These are phyloP conservation scores for Aspergillus oerlinghausenensis DNA, from an alignment of 2,329 filamentous ascomycete genomes.

Conservation along the genomic window DNA sequence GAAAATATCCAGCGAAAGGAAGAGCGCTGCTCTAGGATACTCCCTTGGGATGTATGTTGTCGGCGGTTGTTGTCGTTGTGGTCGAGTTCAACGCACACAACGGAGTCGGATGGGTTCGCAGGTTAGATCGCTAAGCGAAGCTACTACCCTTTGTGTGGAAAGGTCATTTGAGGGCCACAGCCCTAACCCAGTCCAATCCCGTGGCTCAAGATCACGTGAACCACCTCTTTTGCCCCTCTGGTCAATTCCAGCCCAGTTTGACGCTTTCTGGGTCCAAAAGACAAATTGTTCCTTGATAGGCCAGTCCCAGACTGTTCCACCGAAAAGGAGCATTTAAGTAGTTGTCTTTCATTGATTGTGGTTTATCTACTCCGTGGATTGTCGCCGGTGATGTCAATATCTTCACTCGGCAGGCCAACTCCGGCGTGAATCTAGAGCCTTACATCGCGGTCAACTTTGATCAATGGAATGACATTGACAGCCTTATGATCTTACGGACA, in stretches of 20 bases:
- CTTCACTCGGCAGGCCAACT: not conserved
- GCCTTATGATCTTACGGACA: not conserved
- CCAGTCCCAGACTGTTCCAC: not conserved
- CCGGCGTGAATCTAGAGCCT: not conserved
- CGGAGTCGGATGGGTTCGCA: constrained; percentile 38
- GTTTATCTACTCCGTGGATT: not conserved
- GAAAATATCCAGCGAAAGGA: constrained; percentile 38
- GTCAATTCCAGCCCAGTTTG: not conserved
- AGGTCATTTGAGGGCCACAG: constrained; percentile 31
- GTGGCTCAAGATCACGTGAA: constrained; percentile 22
- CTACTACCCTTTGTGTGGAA: constrained; percentile 15
- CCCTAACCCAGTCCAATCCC: constrained; percentile 35
- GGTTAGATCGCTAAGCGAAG: constrained; percentile 39
- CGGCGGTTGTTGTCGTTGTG: constrained; percentile 45
- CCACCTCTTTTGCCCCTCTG: not conserved
- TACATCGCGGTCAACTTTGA: not conserved
- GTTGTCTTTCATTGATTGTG: not conserved
- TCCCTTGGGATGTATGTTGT: constrained; percentile 42
- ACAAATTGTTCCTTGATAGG: not conserved
- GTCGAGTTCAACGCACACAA: constrained; percentile 41
- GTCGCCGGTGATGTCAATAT: not conserved
- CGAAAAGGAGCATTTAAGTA: not conserved
- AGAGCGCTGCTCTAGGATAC: constrained; percentile 40
- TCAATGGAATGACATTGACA: not conserved
- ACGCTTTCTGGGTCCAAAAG: not conserved